Evolutionary conservation across 1,284 basidiomycete species (phyloP), one percentile per base, ranked within the genome.

Genomic region (Mycosarcoma maydis): DNA sequence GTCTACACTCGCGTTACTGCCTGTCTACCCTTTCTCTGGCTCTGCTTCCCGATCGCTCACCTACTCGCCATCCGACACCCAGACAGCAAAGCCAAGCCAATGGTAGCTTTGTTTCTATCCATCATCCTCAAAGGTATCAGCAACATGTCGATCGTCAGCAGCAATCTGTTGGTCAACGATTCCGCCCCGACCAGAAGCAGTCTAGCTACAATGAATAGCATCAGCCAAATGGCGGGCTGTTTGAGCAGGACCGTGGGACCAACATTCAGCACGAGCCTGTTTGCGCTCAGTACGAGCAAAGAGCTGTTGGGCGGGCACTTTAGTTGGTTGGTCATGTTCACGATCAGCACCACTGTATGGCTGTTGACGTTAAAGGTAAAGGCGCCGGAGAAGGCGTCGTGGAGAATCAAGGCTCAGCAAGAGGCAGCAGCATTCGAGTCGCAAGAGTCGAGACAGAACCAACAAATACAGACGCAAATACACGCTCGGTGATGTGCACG

Each of bases 81-180:
- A 1, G 29, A 38, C 2, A 8, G 32, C 11, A 58, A 69, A 40
- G 23, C 32, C 5, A 24, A 40, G 30, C 51, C 61, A 10, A 45
- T 66, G 39, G 17, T 33, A 3, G 49, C 47, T 3, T 24, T 71
- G 8, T 26, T 57, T 0, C 5, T 50, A 0, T 39, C 62, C 0
- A 56, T 66, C 29, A 45, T 71, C 17, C 34, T 72, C n/a, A 66
- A 70, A 24, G 56, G 57, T 0, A 40, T 65, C 5, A 55, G 59
- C 46, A 66, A 69, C 45, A 75, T 73, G 61, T 64, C 61, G 20
- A 67, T 75, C 41, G 72, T 77, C 3, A 67, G 59, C 29, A 53
- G 46, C 36, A 72, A 57, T n/a, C 27, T 75, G 16, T 41, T 73
- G 11, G 67, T 77, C 23, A 76, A 66, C 45, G 74, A 77, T 20